A percentile compares a stretch with the other conserved stretches of the same genome.
phyloP scores from a whole-genome alignment of 1,284 basidiomycete genomes.

The Malassezia globosa region DNA sequence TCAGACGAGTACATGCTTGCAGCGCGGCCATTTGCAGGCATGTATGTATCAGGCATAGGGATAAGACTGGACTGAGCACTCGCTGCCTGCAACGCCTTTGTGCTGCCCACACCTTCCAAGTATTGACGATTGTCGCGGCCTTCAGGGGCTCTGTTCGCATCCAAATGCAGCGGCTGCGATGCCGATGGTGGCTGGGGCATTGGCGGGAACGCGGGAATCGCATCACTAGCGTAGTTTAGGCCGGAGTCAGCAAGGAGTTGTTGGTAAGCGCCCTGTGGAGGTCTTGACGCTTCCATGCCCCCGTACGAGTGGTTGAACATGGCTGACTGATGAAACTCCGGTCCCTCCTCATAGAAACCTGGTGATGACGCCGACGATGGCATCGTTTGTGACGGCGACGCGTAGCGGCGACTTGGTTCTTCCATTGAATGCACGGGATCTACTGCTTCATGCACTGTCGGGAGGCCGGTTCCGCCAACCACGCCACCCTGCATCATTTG shows the following conservation, averaged over 20 bases:
- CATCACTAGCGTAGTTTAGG: background rate
- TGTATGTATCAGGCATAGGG: conserved; percentile 2
- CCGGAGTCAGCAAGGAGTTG: background rate
- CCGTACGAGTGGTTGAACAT: background rate
- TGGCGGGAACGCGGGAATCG: conserved; percentile 11
- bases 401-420: background rate
- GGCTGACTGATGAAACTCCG: background rate
- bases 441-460: conserved; percentile 7
- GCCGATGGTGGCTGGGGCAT: background rate
- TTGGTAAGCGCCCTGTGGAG: background rate
- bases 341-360: background rate
- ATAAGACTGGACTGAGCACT: conserved; percentile 5
- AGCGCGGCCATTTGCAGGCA: background rate
- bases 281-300: background rate
- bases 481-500: background rate
- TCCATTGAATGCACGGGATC: background rate
- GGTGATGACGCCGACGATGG: background rate
- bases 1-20: background rate
- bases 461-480: background rate
- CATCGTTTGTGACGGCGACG: background rate
- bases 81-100: conserved; percentile 17
- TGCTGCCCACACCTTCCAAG: conserved; percentile 17
- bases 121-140: conserved; percentile 9
- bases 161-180: conserved; percentile 2
- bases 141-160: background rate